phyloP scores from a whole-genome alignment of 306 rosid species.

The Hippophae gyantsensis region DNA sequence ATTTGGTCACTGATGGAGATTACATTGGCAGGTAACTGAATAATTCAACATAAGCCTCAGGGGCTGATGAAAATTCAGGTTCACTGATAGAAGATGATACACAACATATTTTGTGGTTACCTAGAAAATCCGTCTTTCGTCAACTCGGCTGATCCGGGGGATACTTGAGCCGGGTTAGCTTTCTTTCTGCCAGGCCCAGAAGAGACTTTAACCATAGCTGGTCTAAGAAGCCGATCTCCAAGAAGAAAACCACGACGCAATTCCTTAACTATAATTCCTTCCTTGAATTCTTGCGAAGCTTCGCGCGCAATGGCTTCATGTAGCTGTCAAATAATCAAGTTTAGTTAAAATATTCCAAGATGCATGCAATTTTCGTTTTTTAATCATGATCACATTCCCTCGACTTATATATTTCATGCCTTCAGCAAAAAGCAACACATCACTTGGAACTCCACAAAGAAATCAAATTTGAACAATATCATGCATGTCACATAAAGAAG shows the following conservation, averaged over 20 bases:
- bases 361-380: not conserved
- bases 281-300: slow-evolving; percentile 62
- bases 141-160: slow-evolving; percentile 43
- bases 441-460: too few species aligned
- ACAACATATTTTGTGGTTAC: too few species aligned
- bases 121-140: slow-evolving; percentile 35
- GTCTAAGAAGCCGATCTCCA: slow-evolving; percentile 64
- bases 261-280: slow-evolving; percentile 70
- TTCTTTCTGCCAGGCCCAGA: slow-evolving; percentile 56
- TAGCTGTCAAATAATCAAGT: slow-evolving; percentile 27
- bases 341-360: not conserved
- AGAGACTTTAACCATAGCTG: slow-evolving; percentile 82
- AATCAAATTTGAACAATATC: too few species aligned
- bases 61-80: too few species aligned
- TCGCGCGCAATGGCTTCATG: slow-evolving; percentile 88
- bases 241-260: slow-evolving; percentile 69
- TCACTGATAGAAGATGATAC: too few species aligned
- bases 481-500: too few species aligned
- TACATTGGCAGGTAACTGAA: too few species aligned
- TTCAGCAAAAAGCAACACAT: too few species aligned
- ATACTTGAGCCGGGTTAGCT: slow-evolving; percentile 20
- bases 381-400: not conserved
- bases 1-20: too few species aligned
- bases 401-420: too few species aligned
- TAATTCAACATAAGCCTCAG: too few species aligned